Base-by-base conservation (phyloP, 495 filamentous ascomycete genomes). In the Trichoderma orchidacearum region DNA sequence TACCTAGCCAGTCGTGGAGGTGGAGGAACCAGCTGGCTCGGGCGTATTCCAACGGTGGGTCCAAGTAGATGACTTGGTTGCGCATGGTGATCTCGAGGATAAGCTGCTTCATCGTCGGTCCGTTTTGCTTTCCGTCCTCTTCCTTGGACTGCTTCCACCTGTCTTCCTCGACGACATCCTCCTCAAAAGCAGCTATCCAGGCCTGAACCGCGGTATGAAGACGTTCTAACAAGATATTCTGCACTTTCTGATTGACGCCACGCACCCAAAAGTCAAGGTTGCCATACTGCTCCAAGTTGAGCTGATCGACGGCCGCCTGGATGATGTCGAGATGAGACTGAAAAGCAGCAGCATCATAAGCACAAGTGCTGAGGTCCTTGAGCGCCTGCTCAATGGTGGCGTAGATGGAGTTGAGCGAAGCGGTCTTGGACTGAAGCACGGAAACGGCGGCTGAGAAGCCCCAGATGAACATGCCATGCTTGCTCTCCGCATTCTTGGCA, bases 31-130 rank as follows among this genome's bases (percentile, higher is more conserved):
- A 99, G 66, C 85, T 93, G 11, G 92, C 90, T 55, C 91, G 81
- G 30, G 93, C 91, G 68, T 81, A 94, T 65, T 95, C 90, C 17
- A 96, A 73, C 13, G 93, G 93, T 1, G 93, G 93, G 50, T 96
- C 91, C 27, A 99, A 79, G 61, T 91, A 94, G 53, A 99, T 93
- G 62, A 95, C 81, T 68, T 97, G 94, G 61, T 97, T 96, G 29
- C 86, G 86, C 84, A 97, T 97, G 4, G 88, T 87, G 29, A 99
- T 84, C 65, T 97, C 93, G 63, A 95, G 90, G 30, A 89, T 73
- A 36, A 96, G 77, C 29, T 76, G 81, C 60, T 83, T 84, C 59
- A 85, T 75, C 25, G 75, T 75, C 0, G 85, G 85, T 12, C 73
- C 70, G 57, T 74, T 72, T 15, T 66, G 61, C 64, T 72, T 71